Conservation (phyloP, 2,329 filamentous ascomycete species). For the Nemania sp. region DNA sequence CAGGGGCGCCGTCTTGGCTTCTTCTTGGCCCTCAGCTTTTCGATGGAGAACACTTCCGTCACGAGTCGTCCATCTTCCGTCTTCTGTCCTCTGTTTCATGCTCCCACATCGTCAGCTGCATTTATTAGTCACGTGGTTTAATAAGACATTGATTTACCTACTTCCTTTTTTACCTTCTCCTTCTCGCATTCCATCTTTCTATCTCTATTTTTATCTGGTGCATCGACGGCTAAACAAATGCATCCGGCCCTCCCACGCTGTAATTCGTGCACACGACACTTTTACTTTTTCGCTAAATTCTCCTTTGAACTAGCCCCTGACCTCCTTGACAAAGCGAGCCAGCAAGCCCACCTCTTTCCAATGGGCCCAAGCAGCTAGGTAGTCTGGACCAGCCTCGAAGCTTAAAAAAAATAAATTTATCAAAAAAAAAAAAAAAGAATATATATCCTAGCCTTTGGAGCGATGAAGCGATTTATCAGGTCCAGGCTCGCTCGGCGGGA, state of each 20-base stretch:
- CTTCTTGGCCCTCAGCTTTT: constrained; percentile 11
- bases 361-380: constrained; percentile 25
- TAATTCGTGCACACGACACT: neutral
- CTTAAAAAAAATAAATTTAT: neutral
- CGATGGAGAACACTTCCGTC: constrained; percentile 17
- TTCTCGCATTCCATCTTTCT: neutral
- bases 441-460: neutral
- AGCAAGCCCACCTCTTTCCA: constrained; percentile 10
- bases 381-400: constrained; percentile 21
- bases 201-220: neutral
- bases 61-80: constrained; percentile 19
- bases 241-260: neutral
- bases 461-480: constrained; percentile 36
- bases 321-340: constrained; percentile 18
- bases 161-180: constrained; percentile 11
- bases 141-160: constrained; percentile 34
- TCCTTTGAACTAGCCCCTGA: constrained; percentile 13
- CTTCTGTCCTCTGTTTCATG: constrained; percentile 25
- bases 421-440: neutral
- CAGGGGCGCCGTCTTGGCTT: constrained; percentile 11
- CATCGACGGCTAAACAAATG: neutral
- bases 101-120: constrained; percentile 32
- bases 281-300: neutral
- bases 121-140: constrained; percentile 43
- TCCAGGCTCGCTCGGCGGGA: constrained; percentile 51